Conservation (phyloP, 1,284 basidiomycete species). For the Rhizopogon hawkerae region DNA sequence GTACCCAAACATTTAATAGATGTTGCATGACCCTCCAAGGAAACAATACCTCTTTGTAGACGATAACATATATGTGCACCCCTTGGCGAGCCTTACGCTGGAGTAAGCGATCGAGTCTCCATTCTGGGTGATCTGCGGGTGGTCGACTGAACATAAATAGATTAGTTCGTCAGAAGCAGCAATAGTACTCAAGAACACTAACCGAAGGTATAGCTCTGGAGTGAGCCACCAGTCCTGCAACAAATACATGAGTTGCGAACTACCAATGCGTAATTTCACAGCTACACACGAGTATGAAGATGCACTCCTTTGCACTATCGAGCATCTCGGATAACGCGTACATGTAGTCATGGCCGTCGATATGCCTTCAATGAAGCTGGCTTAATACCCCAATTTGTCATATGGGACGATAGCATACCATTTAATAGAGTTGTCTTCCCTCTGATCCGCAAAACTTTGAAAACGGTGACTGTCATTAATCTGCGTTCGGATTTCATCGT, state of each 20-base stretch:
- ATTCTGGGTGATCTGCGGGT: conserved; percentile 73
- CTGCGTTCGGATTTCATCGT: conserved; percentile 57
- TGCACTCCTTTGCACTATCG: conserved; percentile 65
- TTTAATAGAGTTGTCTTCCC: conserved; percentile 70
- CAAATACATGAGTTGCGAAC: conserved; percentile 7
- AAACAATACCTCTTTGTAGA: conserved; percentile 71
- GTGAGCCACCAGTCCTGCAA: conserved; percentile 84
- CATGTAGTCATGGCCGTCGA: conserved; percentile 91
- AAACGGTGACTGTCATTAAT: conserved; percentile 80
- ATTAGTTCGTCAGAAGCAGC: conserved; percentile 4
- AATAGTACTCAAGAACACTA: not conserved
- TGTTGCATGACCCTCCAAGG: not conserved
- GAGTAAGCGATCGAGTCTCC: conserved; percentile 78
- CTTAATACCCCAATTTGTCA: not conserved
- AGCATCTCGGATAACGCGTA: conserved; percentile 87
- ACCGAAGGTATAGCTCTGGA: conserved; percentile 79
- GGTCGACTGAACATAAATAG: conserved; percentile 50
- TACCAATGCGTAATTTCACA: not conserved
- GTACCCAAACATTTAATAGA: not conserved
- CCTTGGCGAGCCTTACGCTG: conserved; percentile 84
- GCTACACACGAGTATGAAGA: conserved; percentile 61
- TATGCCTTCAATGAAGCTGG: conserved; percentile 46
- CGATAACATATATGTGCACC: conserved; percentile 81
- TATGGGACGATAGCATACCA: conserved; percentile 43
- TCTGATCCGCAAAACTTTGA: conserved; percentile 70